A percentile compares a stretch with the other conserved stretches of the same genome.
These are phyloP conservation scores for Sporothrix brunneoviolacea DNA, from an alignment of 2,329 filamentous ascomycete genomes.

Conservation along the genomic window DNA sequence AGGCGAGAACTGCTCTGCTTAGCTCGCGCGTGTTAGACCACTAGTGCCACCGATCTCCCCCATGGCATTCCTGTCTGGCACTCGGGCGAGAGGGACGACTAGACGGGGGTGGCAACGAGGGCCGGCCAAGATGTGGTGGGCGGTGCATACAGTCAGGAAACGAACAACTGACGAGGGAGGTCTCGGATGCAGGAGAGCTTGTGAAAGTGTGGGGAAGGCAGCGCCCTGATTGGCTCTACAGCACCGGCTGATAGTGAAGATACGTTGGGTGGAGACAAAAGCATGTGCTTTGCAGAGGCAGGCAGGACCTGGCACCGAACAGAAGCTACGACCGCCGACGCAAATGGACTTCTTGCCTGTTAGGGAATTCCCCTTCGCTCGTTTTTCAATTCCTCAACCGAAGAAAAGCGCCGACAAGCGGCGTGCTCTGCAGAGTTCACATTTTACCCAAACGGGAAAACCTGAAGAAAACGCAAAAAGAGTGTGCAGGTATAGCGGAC, in stretches of 20 bases:
- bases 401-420: too few species aligned
- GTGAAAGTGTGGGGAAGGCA: slow-evolving; percentile 27
- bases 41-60: not conserved
- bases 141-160: not conserved
- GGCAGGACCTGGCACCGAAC: too few species aligned
- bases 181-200: slow-evolving; percentile 15
- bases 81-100: slow-evolving; percentile 18
- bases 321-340: too few species aligned
- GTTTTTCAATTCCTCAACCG: too few species aligned
- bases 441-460: slow-evolving; percentile 13
- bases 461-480: slow-evolving; percentile 13
- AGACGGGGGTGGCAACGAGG: slow-evolving; percentile 8
- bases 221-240: slow-evolving; percentile 13
- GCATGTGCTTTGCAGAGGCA: slow-evolving; percentile 4
- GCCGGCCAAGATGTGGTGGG: too few species aligned
- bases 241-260: not conserved
- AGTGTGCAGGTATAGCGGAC: too few species aligned
- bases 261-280: not conserved
- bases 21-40: not conserved
- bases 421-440: too few species aligned
- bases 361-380: too few species aligned
- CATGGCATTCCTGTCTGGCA: slow-evolving; percentile 8
- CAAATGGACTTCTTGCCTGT: too few species aligned
- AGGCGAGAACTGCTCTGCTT: slow-evolving; percentile 1
- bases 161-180: not conserved